Evolutionary conservation across 805 yeast genomes (phyloP).

Genomic region (Torulaspora gathmanii): DNA sequence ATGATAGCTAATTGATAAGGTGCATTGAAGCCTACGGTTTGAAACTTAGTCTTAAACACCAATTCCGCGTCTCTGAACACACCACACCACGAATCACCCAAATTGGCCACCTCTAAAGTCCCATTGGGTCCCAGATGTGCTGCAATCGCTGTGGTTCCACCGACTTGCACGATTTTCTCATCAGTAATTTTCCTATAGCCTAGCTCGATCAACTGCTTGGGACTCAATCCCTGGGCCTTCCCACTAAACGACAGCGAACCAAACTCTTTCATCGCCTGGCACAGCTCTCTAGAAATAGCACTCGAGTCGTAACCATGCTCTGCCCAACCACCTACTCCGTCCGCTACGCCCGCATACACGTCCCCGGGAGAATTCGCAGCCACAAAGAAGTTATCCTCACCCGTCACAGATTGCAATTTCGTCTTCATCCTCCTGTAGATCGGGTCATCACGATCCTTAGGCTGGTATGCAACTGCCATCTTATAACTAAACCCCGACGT

Average conservation of each 20-base stretch:
- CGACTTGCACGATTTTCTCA: conserved; percentile 68
- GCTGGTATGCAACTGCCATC: conserved; percentile 66
- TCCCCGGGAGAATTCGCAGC: conserved; percentile 32
- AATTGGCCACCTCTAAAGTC: conserved; percentile 59
- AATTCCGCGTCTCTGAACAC: conserved; percentile 64
- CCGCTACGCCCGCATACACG: conserved; percentile 76
- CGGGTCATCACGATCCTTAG: conserved; percentile 60
- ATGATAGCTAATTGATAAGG: conserved; percentile 87
- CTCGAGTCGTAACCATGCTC: conserved; percentile 87
- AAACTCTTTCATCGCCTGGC: conserved; percentile 47
- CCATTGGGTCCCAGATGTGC: conserved; percentile 61
- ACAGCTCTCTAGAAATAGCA: conserved; percentile 77
- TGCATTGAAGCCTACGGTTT: conserved; percentile 84
- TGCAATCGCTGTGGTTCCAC: conserved; percentile 89
- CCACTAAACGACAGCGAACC: conserved; percentile 12
- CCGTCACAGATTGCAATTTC: conserved; percentile 54
- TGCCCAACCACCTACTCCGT: conserved; percentile 98
- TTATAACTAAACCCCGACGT: conserved; percentile 36
- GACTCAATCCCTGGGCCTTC: conserved; percentile 28
- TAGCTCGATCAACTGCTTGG: conserved; percentile 45
- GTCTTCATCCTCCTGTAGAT: conserved; percentile 36
- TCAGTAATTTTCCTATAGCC: conserved; percentile 53
- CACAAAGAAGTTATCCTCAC: conserved; percentile 71
- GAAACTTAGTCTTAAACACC: conserved; percentile 64
- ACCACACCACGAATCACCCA: conserved; percentile 96